Evolutionary conservation across 2,329 filamentous ascomycete species (phyloP), one percentile per base, ranked within the genome.

Genomic region (Xylariales sp.): DNA sequence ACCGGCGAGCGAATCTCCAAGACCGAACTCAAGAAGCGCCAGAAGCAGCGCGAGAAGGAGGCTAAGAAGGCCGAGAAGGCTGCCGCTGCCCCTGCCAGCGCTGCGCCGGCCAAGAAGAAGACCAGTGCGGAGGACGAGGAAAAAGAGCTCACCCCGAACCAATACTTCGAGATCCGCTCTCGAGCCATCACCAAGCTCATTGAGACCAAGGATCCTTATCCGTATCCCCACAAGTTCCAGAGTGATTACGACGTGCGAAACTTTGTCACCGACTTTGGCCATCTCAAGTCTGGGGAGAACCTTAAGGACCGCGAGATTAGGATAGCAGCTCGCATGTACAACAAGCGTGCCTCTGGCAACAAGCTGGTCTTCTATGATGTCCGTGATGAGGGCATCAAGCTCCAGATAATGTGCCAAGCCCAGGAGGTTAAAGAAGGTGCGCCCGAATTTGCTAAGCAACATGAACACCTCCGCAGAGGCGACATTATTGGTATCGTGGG

Each of bases 161-260:
- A 79, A 62, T 98, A 97, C 73, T 96, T 95, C 61, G 93, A 98
- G 70, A 94, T 97, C 60, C 86, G 93, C 46, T 94, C 85, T 56
- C 80, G 87, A 51, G 77, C 76, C 50, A 81, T 95, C 70, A 83
- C 85, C 63, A 83, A 84, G 54, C 75, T 77, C 49, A 76, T 91
- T 55, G 70, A 83, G 57, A 80, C 78, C 57, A 81, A 85, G 69
- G 69, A 81, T 42, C 85, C 86, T 28, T 85, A 91, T 57, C 87
- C 87, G 12, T n/a, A n/a, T n/a, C 93, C 93, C 6, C 91, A 98
- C 83, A 83, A 82, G 75, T 97, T 95, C 76, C 73, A 90, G 41
- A 81, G 88, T 60, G 86, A 83, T 62, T 89, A 88, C 57, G 85
- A 93, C 54, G 73, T 95, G 44, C 74, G 77, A 56, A 78, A 90